Evolutionary conservation across 371 early-diverging fungal genomes (phyloP).

Genomic region (Mucor mucedo): DNA sequence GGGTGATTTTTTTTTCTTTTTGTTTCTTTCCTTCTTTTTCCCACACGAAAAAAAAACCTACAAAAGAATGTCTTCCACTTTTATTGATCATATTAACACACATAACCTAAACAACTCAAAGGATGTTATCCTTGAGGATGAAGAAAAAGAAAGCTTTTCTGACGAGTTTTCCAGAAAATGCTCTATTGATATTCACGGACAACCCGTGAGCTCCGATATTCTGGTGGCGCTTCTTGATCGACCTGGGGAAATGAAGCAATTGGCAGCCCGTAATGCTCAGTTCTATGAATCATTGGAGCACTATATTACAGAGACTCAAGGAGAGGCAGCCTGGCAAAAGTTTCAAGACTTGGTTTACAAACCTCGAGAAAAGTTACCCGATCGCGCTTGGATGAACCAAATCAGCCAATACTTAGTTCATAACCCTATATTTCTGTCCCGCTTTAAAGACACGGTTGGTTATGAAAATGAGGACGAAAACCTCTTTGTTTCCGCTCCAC

Average conservation of each 20-base stretch:
- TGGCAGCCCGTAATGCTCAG: slow-evolving; percentile 33
- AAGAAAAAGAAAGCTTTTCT: slow-evolving; percentile 7
- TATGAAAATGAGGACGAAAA: slow-evolving; percentile 30
- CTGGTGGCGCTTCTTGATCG: slow-evolving; percentile 49
- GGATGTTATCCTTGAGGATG: slow-evolving; percentile 15
- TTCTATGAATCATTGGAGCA: slow-evolving; percentile 41
- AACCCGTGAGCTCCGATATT: slow-evolving; percentile 36
- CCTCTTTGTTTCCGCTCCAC: neutral
- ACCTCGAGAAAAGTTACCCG: slow-evolving; percentile 45
- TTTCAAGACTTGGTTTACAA: slow-evolving; percentile 44
- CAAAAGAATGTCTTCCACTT: slow-evolving; percentile 19
- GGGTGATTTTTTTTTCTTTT: slow-evolving; percentile 18
- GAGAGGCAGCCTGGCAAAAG: slow-evolving; percentile 38
- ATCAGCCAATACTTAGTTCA: slow-evolving; percentile 38
- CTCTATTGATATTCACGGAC: slow-evolving; percentile 44
- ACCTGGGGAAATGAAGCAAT: slow-evolving; percentile 41
- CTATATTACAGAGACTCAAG: slow-evolving; percentile 49
- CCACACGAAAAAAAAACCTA: neutral
- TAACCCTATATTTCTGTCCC: slow-evolving; percentile 50
- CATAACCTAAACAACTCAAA: slow-evolving; percentile 8
- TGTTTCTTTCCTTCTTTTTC: slow-evolving; percentile 11
- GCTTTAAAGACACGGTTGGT: slow-evolving; percentile 52
- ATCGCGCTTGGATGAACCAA: slow-evolving; percentile 46
- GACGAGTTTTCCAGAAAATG: slow-evolving; percentile 15
- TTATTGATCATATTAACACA: slow-evolving; percentile 7